phyloP scores from a whole-genome alignment of 345 rosid species.

The Brassica incana region DNA sequence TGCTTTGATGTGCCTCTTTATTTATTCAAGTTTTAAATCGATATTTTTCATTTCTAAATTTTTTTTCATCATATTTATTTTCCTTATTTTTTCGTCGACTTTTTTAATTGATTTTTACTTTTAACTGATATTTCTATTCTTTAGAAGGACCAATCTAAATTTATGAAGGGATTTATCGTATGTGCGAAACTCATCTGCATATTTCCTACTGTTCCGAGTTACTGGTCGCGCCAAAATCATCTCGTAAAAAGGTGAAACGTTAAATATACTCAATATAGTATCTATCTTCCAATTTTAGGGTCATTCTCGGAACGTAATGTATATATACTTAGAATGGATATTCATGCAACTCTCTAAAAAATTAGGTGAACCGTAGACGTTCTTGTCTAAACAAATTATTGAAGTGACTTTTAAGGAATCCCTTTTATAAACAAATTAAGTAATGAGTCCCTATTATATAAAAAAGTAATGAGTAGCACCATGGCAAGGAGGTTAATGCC shows the following conservation, averaged over 20 bases:
- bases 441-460: slow-evolving; percentile 15
- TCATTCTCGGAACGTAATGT: neutral
- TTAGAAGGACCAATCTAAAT: neutral
- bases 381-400: neutral
- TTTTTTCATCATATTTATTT: too few species aligned
- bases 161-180: neutral
- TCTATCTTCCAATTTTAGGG: neutral
- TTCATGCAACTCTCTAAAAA: neutral
- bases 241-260: neutral
- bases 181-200: neutral
- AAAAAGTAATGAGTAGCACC: slow-evolving; percentile 27
- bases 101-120: too few species aligned
- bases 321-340: neutral
- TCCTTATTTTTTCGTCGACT: neutral
- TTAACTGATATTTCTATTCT: neutral
- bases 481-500: slow-evolving; percentile 16
- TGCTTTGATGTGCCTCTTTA: neutral
- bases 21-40: neutral
- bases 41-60: too few species aligned
- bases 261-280: neutral
- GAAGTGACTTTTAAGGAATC: slow-evolving; percentile 30
- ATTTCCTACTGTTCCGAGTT: neutral
- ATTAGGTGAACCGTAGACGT: slow-evolving; percentile 20
- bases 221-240: slow-evolving; percentile 1
- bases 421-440: slow-evolving; percentile 7